Base-by-base conservation (phyloP, 176 grass and related monocot species). In the Carex parvula region DNA sequence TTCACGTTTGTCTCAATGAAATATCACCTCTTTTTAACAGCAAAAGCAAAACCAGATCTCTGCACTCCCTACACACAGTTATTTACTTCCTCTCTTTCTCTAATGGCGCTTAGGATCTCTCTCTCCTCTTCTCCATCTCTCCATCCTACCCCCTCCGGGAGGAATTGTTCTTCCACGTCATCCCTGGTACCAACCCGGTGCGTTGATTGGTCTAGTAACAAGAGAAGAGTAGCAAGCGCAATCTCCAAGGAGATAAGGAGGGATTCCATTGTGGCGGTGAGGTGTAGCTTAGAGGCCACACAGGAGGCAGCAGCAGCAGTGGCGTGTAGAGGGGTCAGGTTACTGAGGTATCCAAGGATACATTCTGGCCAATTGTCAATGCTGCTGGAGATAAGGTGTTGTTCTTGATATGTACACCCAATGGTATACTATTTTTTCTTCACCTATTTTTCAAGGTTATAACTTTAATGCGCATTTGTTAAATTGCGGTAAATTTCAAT, bases 391-490 rank as follows among this genome's bases (percentile, higher is more conserved):
- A 89, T 17, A 94, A 92, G 87, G 5, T 94, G 93, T 99, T 64
- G 93, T 99, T 61, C 90, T 99, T 12, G 97, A 99, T 83, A 96
- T 99, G 97, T 99, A 99, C 81, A 96, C 97, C 14, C 87, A 96
- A 89, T 99, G 97, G 97, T 99, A 90, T 12, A 9, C 41, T 66
- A 21, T 10, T 83, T 67, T 81, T 62, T 62, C 10, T 62, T 65
- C 37, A 18, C 18, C 6, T 64, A 44, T 58, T 44, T 32, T 62
- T 3, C 2, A 10, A 50, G 46, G 46, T 50, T 50, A 50, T 12
- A 50, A 50, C 46, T 50, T 50, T 12, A 50, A 50, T 50, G 46
- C 11, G 46, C 44, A 46, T 46, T 46, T 46, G 44, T 46, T 46
- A 46, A 57, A 57, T 57, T 57, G 13, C 3, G 15, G n/a, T 44